Evolutionary conservation across 345 rosid genomes (phyloP), one percentile per base, ranked within the genome.

Genomic region (Corchorus olitorius): DNA sequence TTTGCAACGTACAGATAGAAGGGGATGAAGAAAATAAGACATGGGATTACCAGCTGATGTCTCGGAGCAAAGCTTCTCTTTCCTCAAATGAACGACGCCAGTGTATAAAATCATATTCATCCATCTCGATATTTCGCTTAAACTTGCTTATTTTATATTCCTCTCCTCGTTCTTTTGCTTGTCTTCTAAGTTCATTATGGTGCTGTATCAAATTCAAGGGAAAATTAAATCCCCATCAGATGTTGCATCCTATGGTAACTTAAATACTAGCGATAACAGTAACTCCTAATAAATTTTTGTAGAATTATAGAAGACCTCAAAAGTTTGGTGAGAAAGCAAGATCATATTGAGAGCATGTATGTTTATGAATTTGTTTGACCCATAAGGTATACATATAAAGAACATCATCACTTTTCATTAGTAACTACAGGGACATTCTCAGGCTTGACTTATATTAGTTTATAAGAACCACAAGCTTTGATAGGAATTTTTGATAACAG

Each of bases 61-160:
- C 99, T 88, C 99, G 84, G 77, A 92, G 73, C 82, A 95, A 88
- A 81, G 97, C 98, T 84, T 93, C 99, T 80, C 99, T 90, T 89
- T 95, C 99, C 80, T 92, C 97, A 15, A 88, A 80, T 69, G 99
- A 95, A 49, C 98, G 90, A 63, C 87, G 91, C 98, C 97, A 95
- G 69, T 95, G 99, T 66, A 93, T 65, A 62, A 78, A 75, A 81
- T 95, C 98, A 77, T 90, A 95, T 82, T 92, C 98, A 75, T 95
- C 99, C 99, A 95, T 93, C 81, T 95, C 99, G 56, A 77, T 80
- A 81, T 93, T 92, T 79, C 98, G 83, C 79, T 86, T 88, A 76
- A 95, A 85, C 82, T 89, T 84, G 77, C 79, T 41, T 37, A 93
- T 87, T 84, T 93, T 93, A 81, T 95, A 90, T 33, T 79, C 76